Conservation (phyloP, 2,329 filamentous ascomycete species). For the Magnaporthales sp. region DNA sequence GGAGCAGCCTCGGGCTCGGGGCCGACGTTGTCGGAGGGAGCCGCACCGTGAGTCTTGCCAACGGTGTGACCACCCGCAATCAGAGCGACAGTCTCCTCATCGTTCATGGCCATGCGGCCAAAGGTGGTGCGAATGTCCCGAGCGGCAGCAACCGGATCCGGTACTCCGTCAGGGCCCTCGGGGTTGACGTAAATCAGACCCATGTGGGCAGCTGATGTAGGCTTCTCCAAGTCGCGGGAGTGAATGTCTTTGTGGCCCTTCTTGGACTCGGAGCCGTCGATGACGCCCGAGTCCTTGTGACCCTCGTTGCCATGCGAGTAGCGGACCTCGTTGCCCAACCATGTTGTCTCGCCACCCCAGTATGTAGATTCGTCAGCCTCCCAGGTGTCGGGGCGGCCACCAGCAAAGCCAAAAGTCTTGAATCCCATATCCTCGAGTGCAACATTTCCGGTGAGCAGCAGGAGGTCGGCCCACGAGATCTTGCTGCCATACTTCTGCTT, state of each 20-base stretch:
- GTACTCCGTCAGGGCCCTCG: conserved; percentile 64
- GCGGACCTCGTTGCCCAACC: conserved; percentile 66
- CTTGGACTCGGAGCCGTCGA: conserved; percentile 20
- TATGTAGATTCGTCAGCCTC: conserved; percentile 69
- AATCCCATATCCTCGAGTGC: conserved; percentile 71
- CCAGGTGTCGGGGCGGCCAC: conserved; percentile 63
- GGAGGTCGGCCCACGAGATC: conserved; percentile 71
- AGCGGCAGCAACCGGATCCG: conserved; percentile 60
- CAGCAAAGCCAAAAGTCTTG: conserved; percentile 65
- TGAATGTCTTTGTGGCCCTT: conserved; percentile 41
- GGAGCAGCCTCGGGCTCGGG: conserved; percentile 56
- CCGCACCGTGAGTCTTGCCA: conserved; percentile 75
- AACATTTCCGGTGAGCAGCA: conserved; percentile 66
- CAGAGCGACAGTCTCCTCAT: conserved; percentile 72
- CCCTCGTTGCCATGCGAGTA: conserved; percentile 47
- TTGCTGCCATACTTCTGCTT: conserved; percentile 81
- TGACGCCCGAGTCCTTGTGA: conserved; percentile 21
- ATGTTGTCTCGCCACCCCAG: conserved; percentile 70
- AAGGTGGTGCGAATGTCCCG: conserved; percentile 69
- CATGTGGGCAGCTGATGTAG: conserved; percentile 62
- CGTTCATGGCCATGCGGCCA: conserved; percentile 73
- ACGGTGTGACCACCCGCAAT: conserved; percentile 74
- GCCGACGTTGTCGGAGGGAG: conserved; percentile 52
- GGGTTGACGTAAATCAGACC: conserved; percentile 79
- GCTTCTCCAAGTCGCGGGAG: conserved; percentile 56